phyloP scores from a whole-genome alignment of 345 rosid genomes.

The Citrus maxima region DNA sequence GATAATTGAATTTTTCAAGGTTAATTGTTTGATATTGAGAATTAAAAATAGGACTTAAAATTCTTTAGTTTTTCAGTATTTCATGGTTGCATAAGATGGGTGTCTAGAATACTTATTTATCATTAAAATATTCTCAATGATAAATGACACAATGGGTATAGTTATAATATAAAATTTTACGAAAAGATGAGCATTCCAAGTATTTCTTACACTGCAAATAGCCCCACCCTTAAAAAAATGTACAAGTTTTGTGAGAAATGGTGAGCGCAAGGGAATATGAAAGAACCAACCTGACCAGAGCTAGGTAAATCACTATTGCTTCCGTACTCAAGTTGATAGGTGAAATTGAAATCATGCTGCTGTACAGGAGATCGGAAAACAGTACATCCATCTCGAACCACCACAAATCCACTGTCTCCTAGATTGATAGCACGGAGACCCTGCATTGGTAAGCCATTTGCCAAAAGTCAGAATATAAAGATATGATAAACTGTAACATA shows the following conservation, averaged over 20 bases:
- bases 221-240: no score
- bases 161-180: no score
- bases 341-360: slow-evolving; percentile 93
- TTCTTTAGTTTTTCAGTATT: no score
- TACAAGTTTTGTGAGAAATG: neutral
- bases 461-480: neutral
- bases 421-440: slow-evolving; percentile 78
- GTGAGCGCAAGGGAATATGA: neutral
- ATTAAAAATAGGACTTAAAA: no score
- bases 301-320: slow-evolving; percentile 84
- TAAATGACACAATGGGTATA: no score
- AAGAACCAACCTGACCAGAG: slow-evolving; percentile 70
- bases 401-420: slow-evolving; percentile 99
- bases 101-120: no score
- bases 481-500: neutral
- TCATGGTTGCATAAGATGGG: no score
- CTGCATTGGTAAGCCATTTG: slow-evolving; percentile 26
- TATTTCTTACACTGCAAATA: no score
- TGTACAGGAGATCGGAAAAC: slow-evolving; percentile 93
- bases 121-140: no score
- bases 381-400: slow-evolving; percentile 90
- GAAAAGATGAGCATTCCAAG: no score
- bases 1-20: no score
- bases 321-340: slow-evolving; percentile 92
- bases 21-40: no score